phyloP scores from a whole-genome alignment of 106 monocot genomes.

The Narthecium ossifragum region DNA sequence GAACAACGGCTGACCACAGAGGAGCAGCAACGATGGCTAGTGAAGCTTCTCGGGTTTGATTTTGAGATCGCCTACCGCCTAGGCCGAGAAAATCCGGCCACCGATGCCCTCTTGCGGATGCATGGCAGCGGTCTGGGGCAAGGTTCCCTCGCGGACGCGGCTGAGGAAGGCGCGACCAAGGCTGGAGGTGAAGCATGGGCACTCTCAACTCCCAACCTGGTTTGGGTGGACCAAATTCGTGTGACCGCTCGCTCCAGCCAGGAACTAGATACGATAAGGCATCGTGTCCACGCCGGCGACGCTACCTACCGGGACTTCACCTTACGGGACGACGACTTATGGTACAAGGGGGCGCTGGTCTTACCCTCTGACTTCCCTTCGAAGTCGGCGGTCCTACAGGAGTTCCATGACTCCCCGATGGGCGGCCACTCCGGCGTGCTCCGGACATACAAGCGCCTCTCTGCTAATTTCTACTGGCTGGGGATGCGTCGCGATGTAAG shows the following conservation, averaged over 20 bases:
- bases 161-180: background rate
- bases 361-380: background rate
- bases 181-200: background rate
- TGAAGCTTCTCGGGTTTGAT: constrained; percentile 1
- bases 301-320: no score
- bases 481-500: background rate
- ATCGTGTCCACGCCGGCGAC: no score
- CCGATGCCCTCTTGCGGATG: background rate
- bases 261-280: no score
- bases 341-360: background rate
- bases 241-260: no score
- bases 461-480: background rate
- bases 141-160: background rate
- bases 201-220: background rate
- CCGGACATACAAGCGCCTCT: background rate
- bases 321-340: background rate
- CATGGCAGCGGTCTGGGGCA: background rate
- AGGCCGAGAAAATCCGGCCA: background rate
- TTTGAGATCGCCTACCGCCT: background rate
- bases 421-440: constrained; percentile 1
- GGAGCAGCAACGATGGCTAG: background rate
- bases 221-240: no score
- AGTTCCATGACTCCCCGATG: background rate
- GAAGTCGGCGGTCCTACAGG: background rate
- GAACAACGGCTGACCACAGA: background rate